Evolutionary conservation across 495 filamentous ascomycete genomes (phyloP).

Genomic region (Lepraria neglecta): DNA sequence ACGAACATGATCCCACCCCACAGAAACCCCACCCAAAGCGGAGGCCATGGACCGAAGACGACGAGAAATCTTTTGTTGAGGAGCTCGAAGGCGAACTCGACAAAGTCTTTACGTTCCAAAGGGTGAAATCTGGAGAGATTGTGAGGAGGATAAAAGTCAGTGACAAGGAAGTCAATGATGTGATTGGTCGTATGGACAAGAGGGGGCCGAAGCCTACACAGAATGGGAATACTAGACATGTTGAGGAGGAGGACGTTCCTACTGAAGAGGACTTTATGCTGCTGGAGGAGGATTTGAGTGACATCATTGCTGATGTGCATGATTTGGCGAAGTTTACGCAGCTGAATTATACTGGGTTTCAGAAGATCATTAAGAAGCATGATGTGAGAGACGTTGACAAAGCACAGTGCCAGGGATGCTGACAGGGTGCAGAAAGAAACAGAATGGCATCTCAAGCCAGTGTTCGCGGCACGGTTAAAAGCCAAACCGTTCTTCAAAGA

Average conservation of each 20-base stretch:
- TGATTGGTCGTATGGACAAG: constrained; percentile 62
- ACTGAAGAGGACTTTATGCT: constrained; percentile 90
- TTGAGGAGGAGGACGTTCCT: constrained; percentile 47
- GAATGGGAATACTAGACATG: constrained; percentile 18
- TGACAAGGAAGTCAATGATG: constrained; percentile 83
- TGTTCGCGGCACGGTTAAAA: constrained; percentile 87
- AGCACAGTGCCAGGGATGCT: constrained; percentile 21
- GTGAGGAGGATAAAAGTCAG: constrained; percentile 76
- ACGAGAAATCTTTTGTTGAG: constrained; percentile 82
- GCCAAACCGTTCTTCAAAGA: constrained; percentile 97
- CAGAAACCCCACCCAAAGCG: constrained; percentile 50
- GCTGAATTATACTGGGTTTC: constrained; percentile 97
- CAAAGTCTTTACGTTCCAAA: constrained; percentile 94
- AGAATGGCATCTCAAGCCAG: constrained; percentile 83
- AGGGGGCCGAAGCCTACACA: constrained; percentile 25
- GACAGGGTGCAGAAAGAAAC: constrained; percentile 71
- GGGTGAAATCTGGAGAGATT: constrained; percentile 91
- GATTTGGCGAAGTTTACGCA: constrained; percentile 98
- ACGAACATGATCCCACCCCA: constrained; percentile 49
- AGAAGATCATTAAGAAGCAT: constrained; percentile 99
- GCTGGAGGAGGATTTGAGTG: constrained; percentile 89
- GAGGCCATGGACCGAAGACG: constrained; percentile 80
- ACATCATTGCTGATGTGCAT: constrained; percentile 98
- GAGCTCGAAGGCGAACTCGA: constrained; percentile 87
- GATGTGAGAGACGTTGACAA: constrained; percentile 54